Percentiles rank a stretch among this genome's conserved stretches.
These are phyloP conservation scores for Diaporthe amygdali DNA, from an alignment of 2,329 filamentous ascomycete genomes.

Conservation along the genomic window DNA sequence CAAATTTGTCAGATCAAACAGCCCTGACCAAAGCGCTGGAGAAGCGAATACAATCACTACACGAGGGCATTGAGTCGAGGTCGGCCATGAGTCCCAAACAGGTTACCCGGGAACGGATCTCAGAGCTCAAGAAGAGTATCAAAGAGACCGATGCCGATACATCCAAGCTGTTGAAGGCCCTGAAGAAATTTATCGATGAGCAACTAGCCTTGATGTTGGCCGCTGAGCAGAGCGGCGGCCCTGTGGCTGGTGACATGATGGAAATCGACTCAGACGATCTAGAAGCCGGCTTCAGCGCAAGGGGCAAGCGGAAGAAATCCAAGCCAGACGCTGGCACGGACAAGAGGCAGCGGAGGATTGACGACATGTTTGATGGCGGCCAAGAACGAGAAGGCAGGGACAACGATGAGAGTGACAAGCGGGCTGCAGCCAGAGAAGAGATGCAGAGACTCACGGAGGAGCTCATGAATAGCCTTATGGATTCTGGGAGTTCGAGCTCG, in stretches of 20 bases:
- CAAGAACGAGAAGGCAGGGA: conserved; percentile 31
- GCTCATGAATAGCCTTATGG: conserved; percentile 62
- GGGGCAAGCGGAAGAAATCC: conserved; percentile 59
- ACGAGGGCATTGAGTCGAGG: conserved; percentile 59
- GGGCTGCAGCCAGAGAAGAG: conserved; percentile 57
- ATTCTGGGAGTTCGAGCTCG: conserved; percentile 58
- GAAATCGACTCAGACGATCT: conserved; percentile 66
- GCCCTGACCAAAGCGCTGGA: conserved; percentile 59
- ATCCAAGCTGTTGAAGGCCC: conserved; percentile 62
- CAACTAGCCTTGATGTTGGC: conserved; percentile 78
- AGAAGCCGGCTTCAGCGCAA: conserved; percentile 63
- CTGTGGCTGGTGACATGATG: conserved; percentile 77
- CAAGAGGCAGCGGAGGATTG: conserved; percentile 64
- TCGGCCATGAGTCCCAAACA: conserved; percentile 65
- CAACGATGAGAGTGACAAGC: conserved; percentile 48
- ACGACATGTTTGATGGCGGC: conserved; percentile 63
- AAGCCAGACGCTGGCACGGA: conserved; percentile 44
- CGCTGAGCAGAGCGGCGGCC: conserved; percentile 82
- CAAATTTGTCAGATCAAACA: conserved; percentile 58
- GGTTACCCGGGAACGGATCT: conserved; percentile 66
- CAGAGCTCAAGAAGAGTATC: conserved; percentile 64
- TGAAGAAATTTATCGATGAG: conserved; percentile 74
- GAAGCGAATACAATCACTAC: conserved; percentile 64
- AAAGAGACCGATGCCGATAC: conserved; percentile 66
- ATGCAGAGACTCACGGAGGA: conserved; percentile 66